Base-by-base conservation (phyloP, 1,284 basidiomycete genomes). In the Taiwanofungus camphoratus region DNA sequence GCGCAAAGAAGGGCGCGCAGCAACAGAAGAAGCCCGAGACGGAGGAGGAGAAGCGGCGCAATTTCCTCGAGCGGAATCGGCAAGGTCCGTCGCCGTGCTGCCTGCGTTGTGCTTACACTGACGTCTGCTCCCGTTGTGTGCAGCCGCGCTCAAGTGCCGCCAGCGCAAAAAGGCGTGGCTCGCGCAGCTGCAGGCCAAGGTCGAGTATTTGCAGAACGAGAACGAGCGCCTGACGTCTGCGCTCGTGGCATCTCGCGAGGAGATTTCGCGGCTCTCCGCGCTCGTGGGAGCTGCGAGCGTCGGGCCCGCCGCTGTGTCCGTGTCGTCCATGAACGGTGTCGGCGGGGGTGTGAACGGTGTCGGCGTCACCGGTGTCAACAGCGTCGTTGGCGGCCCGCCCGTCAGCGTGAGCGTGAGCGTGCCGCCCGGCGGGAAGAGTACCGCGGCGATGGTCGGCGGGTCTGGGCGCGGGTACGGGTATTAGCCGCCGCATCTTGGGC, bases 111-210 rank as follows among this genome's bases (percentile, higher is more conserved):
- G 36, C 22, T n/a, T 39, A 8, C 30, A 19, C 38, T 39, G 35
- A 15, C 4, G 16, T 12, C 23, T 16, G 29, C n/a, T 2, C 11
- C 15, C 20, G 13, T n/a, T 11, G 19, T 20, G 15, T 9, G 12
- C 59, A 95, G 95, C 95, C 46, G 95, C 95, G 3, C 80, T 98
- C 58, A 99, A 99, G 69, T 99, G 96, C 66, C 89, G 95, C 30
- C 95, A 99, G 63, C 84, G 95, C 44, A 99, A 99, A 67, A 99
- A 99, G 68, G 92, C 92, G 5, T 99, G 96, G 95, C 77, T 98
- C 20, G 76, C 83, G 19, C 87, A 92, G 52, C 72, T 99, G 15
- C 95, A 99, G 65, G 82, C 86, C 41, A 95, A 95, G 60, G 91
- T 94, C 61, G 94, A 98, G 62, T 90, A 77, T 52, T 76, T 98